Evolutionary conservation across 768 basidiomycete genomes (phyloP), one percentile per base, ranked within the genome.

Genomic region (Suillus paluster): DNA sequence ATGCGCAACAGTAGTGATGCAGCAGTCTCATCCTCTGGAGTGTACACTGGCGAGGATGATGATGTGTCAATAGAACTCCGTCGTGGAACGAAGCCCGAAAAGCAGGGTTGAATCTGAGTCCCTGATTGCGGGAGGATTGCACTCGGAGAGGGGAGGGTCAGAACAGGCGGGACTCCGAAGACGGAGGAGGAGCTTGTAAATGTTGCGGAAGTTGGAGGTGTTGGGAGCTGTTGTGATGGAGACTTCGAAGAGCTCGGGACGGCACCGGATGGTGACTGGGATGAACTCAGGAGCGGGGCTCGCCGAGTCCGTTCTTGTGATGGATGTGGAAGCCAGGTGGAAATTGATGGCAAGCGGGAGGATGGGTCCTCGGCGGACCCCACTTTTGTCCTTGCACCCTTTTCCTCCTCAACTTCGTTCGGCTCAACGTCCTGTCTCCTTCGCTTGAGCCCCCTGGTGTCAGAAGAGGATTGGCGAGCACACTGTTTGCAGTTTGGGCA

Each of bases 1-100:
- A 91, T 90, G 63, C 89, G 86, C 42, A 91, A 72, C 15, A 90
- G 72, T 62, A 91, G 75, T 4, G 89, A 85, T 17, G 89, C 89
- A 0, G 89, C 89, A 1, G 80, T 82, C 75, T 91, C 87, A 69
- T 92, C 90, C 58, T 91, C 90, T 0, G 86, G 83, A 5, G 80
- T 42, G 60, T 69, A 59, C 64, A 73, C 30, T 25, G 68, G 67
- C 19, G 73, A 69, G 52, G 72, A 39, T 17, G 49, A 59, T 66
- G 78, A 61, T 45, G 76, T 63, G 1, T 50, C 45, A 39, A 57
- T 71, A 0, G 63, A 1, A 57, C 57, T 70, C 17, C 60, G 57
- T 66, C 69, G 71, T 2, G 63, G 57, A 39, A 57, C 42, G 49
- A 70, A 67, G 34, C 67, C 70, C 34, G 64, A 67, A 67, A 68